These are phyloP conservation scores for Aspergillus sp. DNA, from an alignment of 2,329 filamentous ascomycete species.

Conservation along the genomic window DNA sequence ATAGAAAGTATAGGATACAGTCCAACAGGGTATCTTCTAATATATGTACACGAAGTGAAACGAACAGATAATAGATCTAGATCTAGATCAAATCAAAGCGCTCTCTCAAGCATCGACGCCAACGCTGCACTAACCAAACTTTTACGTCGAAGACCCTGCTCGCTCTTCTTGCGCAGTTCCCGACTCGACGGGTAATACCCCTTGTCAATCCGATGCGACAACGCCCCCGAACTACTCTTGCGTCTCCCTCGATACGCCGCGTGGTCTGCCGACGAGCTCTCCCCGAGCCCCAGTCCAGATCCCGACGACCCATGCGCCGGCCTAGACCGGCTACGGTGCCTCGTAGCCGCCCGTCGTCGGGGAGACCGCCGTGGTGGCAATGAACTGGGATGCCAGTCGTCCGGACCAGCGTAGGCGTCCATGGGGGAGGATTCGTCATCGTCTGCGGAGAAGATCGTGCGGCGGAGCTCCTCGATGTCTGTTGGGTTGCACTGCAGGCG, in stretches of 20 bases:
- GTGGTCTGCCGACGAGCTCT: background rate
- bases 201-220: conserved; percentile 26
- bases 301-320: conserved; percentile 5
- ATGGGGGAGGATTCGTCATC: conserved; percentile 1
- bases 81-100: conserved; percentile 1
- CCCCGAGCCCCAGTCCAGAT: conserved; percentile 1
- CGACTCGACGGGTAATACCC: conserved; percentile 19
- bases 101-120: conserved; percentile 25
- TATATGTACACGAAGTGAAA: background rate
- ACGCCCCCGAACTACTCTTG: conserved; percentile 20
- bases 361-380: conserved; percentile 28
- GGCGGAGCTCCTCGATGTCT: conserved; percentile 30
- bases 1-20: background rate
- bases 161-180: conserved; percentile 25
- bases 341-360: conserved; percentile 21
- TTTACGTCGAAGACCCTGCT: conserved; percentile 29
- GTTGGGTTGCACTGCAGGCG: conserved; percentile 31
- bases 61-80: background rate
- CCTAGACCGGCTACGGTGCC: conserved; percentile 23
- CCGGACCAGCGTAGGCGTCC: conserved; percentile 11
- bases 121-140: conserved; percentile 33
- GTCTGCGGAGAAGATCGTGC: conserved; percentile 23
- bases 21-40: conserved; percentile 1
- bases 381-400: conserved; percentile 33
- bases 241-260: conserved; percentile 10